Evolutionary conservation across 768 basidiomycete genomes (phyloP), one percentile per base, ranked within the genome.

Genomic region (Lentinula lateritia): DNA sequence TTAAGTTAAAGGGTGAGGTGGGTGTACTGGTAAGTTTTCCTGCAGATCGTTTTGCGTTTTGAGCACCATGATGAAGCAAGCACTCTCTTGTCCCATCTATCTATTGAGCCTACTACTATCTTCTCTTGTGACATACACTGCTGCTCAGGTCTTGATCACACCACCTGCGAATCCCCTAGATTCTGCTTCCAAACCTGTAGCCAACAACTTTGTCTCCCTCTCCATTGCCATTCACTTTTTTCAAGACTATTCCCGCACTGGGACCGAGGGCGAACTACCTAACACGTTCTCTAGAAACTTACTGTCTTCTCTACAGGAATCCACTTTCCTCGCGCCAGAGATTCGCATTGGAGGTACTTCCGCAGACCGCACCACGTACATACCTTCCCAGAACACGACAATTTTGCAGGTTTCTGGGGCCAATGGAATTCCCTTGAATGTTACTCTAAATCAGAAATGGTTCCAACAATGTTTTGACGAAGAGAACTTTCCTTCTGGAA

Each of bases 301-400:
- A 16, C 42, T 58, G 12, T 48, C 41, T 3, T 58, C 56, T 9
- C n/a, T 58, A 28, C 35, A 13, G 35, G 56, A 58, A 45, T 58
- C 56, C 35, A 58, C 56, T 9, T 58, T 28, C 9, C 3, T 58
- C 13, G 42, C 56, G 42, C 56, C 56, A 48, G 28, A 48, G 23
- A 58, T 58, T 18, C 41, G 56, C 15, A 58, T 58, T 15, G 56
- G 56, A 48, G 56, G 56, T 5, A 58, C 56, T 45, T 58, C 56
- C 8, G 56, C 56, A 28, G 56, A 58, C 42, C 56, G 56, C 15
- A 58, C 56, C 10, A 58, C 56, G 23, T 58, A 45, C 35, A 12
- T 58, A 1, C 56, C 56, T 20, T 45, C 42, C 15, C 56, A 58
- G 42, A 46, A 48, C 23, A 36, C 41, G 39, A 32, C 56, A 6